Evolutionary conservation across 2,329 filamentous ascomycete genomes (phyloP).

Genomic region (Aureobasidium sp.): DNA sequence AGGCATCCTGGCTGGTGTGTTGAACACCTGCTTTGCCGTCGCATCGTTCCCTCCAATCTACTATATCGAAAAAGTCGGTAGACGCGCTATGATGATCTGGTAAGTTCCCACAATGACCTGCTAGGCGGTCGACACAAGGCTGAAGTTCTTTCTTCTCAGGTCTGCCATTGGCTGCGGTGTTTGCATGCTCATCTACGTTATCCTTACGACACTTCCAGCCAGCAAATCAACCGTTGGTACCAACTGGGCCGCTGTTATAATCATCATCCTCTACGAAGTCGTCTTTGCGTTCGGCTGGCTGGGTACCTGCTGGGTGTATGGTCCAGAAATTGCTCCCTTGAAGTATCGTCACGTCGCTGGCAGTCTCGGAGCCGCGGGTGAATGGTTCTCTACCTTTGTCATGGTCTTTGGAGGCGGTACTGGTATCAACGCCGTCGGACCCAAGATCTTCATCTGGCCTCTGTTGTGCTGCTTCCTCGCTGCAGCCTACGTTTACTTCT

Average conservation of each 20-base stretch:
- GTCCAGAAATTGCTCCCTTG: slow-evolving; percentile 33
- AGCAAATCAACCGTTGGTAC: slow-evolving; percentile 18
- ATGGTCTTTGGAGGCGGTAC: slow-evolving; percentile 33
- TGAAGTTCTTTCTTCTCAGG: not conserved
- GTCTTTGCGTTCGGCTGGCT: slow-evolving; percentile 29
- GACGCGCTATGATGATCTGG: slow-evolving; percentile 27
- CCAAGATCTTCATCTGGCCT: slow-evolving; percentile 35
- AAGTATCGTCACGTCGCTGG: slow-evolving; percentile 32
- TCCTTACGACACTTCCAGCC: slow-evolving; percentile 21
- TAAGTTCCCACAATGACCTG: not conserved
- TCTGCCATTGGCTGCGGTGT: slow-evolving; percentile 23
- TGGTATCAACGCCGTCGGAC: slow-evolving; percentile 30
- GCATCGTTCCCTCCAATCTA: slow-evolving; percentile 24
- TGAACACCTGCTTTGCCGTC: slow-evolving; percentile 27
- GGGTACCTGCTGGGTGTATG: slow-evolving; percentile 31
- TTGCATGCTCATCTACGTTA: slow-evolving; percentile 26
- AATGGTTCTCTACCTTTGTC: slow-evolving; percentile 33
- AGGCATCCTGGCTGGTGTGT: slow-evolving; percentile 23
- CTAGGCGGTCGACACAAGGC: not conserved
- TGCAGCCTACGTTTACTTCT: slow-evolving; percentile 24
- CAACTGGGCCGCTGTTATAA: slow-evolving; percentile 25
- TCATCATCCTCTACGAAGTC: slow-evolving; percentile 26
- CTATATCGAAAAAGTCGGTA: slow-evolving; percentile 29
- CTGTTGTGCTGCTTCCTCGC: slow-evolving; percentile 27
- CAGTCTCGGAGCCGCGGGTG: slow-evolving; percentile 31